Percentiles rank a stretch among this genome's conserved stretches.
Evolutionary conservation across 306 rosid genomes (phyloP).

Genomic region (Arachis hypogaea): DNA sequence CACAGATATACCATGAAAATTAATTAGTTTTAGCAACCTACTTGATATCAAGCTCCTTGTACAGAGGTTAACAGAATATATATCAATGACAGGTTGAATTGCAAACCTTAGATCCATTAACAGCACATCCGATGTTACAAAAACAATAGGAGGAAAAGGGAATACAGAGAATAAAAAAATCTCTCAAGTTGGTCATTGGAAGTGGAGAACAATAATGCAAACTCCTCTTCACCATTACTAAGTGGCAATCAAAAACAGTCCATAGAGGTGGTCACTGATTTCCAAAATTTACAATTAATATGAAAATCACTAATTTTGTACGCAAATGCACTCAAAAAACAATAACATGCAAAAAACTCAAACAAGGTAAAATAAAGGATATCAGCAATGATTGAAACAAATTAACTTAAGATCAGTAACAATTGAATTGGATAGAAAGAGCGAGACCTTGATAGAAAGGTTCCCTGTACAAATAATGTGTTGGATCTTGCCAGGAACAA

Average conservation of each 20-base stretch:
- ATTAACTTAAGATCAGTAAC: constrained; percentile 2
- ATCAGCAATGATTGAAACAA: not conserved
- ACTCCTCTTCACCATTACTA: not conserved
- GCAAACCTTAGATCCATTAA: not conserved
- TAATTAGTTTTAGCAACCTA: not conserved
- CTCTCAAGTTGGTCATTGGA: constrained; percentile 6
- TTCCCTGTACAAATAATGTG: constrained; percentile 94
- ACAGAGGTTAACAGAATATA: not conserved
- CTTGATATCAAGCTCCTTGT: not conserved
- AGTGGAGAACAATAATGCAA: constrained; percentile 2
- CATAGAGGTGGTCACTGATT: not conserved
- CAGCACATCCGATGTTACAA: not conserved
- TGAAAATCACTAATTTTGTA: constrained; percentile 4
- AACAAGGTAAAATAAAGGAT: not conserved
- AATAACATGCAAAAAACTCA: not conserved
- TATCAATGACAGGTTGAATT: not conserved
- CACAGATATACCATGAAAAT: no score
- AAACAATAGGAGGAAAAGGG: not conserved
- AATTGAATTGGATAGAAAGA: constrained; percentile 21
- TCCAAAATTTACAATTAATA: not conserved
- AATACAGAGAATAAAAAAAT: not conserved
- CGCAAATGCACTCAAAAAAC: not conserved
- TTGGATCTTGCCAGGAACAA: constrained; percentile 99
- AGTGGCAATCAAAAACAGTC: not conserved
- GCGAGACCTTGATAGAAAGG: constrained; percentile 79